phyloP scores from a whole-genome alignment of 2,329 filamentous ascomycete genomes.

The Apiospora marii region DNA sequence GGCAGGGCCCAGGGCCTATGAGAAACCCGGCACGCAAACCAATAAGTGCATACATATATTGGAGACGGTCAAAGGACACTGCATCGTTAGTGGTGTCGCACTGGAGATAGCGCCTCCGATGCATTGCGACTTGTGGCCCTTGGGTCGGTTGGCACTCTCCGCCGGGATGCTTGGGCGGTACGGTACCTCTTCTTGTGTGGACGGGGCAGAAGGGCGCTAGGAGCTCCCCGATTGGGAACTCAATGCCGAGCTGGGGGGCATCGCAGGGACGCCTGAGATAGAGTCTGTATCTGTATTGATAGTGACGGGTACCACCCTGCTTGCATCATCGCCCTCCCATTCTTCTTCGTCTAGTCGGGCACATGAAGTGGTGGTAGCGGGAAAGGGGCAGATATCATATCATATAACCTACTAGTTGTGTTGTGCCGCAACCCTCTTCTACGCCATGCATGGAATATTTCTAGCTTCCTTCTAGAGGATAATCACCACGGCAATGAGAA shows the following conservation, averaged over 20 bases:
- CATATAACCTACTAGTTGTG: neutral
- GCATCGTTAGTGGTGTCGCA: neutral
- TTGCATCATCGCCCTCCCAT: conserved; percentile 1
- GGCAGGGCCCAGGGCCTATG: neutral
- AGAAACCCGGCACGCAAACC: neutral
- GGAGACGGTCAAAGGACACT: neutral
- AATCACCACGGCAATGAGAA: neutral
- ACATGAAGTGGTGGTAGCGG: conserved; percentile 1
- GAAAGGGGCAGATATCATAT: conserved; percentile 11
- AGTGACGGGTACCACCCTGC: conserved; percentile 9
- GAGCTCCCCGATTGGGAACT: conserved; percentile 18
- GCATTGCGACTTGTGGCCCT: neutral
- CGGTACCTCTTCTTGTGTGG: neutral
- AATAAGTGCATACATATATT: neutral
- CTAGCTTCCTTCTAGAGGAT: conserved; percentile 17
- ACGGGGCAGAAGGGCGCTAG: conserved; percentile 1
- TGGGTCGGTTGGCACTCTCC: neutral
- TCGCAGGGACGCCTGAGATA: neutral
- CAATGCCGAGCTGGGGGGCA: conserved; percentile 16
- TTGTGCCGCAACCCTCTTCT: neutral
- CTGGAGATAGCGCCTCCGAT: neutral
- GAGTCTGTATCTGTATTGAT: neutral
- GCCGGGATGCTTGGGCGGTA: conserved; percentile 9
- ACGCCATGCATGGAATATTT: conserved; percentile 13
- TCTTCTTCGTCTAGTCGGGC: neutral